Evolutionary conservation across 352 stramenopile genomes (phyloP).

Genomic region (Globisporangium solare): DNA sequence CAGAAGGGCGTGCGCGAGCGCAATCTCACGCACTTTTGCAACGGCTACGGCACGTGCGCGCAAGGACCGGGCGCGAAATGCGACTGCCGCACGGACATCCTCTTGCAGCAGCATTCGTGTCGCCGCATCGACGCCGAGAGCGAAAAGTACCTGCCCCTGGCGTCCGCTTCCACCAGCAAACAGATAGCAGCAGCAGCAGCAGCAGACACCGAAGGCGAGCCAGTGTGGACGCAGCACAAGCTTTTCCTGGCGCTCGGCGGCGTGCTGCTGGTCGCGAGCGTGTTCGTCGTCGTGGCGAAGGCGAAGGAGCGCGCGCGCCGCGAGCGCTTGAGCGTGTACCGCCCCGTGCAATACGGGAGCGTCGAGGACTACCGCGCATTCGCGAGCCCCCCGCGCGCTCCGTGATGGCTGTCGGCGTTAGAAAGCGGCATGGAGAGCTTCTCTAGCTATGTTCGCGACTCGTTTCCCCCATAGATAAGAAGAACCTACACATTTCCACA

Average conservation of each 20-base stretch:
- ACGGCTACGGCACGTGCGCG: constrained; percentile 52
- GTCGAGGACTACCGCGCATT: constrained; percentile 23
- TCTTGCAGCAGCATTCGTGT: constrained; percentile 44
- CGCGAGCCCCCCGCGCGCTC: not conserved
- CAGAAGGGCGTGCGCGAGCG: constrained; percentile 61
- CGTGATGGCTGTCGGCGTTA: no score
- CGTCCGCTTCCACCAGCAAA: not conserved
- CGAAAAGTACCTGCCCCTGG: constrained; percentile 11
- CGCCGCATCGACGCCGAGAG: constrained; percentile 65
- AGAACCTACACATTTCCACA: no score
- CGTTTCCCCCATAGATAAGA: no score
- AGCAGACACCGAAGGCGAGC: not conserved
- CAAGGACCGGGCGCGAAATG: constrained; percentile 55
- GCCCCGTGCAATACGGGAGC: constrained; percentile 39
- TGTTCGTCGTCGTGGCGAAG: constrained; percentile 22
- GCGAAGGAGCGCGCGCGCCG: constrained; percentile 25
- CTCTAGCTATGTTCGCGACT: no score
- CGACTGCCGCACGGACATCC: constrained; percentile 38
- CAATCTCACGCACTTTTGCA: constrained; percentile 56
- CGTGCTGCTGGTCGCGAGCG: constrained; percentile 19
- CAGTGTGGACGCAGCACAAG: constrained; percentile 1
- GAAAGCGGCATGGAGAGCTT: no score
- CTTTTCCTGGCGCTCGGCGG: constrained; percentile 6
- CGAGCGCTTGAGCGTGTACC: constrained; percentile 29
- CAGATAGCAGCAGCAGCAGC: constrained; percentile 7